A percentile compares a stretch with the other conserved stretches of the same genome.
These are phyloP conservation scores for Sonneratia caseolaris DNA, from an alignment of 345 rosid species.

Conservation along the genomic window DNA sequence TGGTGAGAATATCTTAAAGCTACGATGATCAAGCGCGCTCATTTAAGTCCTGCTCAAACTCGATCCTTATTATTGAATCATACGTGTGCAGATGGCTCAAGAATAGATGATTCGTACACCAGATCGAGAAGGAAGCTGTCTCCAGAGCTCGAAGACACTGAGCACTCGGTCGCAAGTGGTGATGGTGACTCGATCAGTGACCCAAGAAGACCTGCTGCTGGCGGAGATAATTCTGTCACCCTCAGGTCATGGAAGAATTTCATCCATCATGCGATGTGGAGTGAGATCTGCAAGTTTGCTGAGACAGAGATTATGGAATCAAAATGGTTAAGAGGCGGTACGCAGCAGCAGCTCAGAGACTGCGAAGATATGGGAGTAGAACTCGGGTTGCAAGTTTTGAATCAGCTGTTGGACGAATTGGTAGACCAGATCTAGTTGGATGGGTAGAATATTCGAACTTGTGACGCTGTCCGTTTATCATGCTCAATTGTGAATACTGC, in stretches of 20 bases:
- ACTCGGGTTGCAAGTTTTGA: constrained; percentile 23
- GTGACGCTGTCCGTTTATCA: neutral
- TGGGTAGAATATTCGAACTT: neutral
- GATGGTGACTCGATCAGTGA: constrained; percentile 10
- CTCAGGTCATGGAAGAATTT: neutral
- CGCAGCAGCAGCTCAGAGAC: constrained; percentile 13
- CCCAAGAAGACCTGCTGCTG: constrained; percentile 5
- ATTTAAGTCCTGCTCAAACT: no score
- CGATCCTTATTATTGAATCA: neutral
- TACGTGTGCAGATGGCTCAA: constrained; percentile 12
- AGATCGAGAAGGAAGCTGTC: constrained; percentile 22
- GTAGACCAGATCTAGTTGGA: constrained; percentile 13
- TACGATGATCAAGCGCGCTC: neutral
- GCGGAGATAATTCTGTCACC: neutral
- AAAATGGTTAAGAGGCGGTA: constrained; percentile 16
- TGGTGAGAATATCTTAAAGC: neutral
- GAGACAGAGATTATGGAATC: constrained; percentile 12
- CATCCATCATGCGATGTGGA: constrained; percentile 14
- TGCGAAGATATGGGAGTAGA: constrained; percentile 28
- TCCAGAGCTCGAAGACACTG: constrained; percentile 16
- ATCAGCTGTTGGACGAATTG: constrained; percentile 30
- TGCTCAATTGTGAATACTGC: neutral
- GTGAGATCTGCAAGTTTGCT: constrained; percentile 17
- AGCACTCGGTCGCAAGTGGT: neutral
- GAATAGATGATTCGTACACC: constrained; percentile 3